Evolutionary conservation across 2,329 filamentous ascomycete species (phyloP), one percentile per base, ranked within the genome.

Genomic region (Talaromyces amestolkiae): DNA sequence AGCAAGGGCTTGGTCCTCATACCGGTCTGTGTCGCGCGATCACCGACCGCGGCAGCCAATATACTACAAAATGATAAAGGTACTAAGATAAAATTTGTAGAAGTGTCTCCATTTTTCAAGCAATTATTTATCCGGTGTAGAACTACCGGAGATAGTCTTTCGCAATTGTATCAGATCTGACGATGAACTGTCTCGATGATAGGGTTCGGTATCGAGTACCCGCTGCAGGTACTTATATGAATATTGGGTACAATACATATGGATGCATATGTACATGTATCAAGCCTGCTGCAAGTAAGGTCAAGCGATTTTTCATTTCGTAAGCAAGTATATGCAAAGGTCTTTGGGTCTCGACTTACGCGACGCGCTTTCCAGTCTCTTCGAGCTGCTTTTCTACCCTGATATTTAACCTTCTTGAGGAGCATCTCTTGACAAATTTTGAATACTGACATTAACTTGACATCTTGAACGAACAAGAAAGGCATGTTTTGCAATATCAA

Each of bases 231-330:
- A 56, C 53, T 37, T 56, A 24, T 37, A 33, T 59, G 37, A 33
- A 59, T 59, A 45, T 6, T 33, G 39, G 35, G 56, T 59, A 45
- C 56, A 31, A n/a, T 35, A 19, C 51, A 54, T 53, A n/a, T 33
- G 3, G 9, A 51, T 58, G 51, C 53, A 56, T 58, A 63, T 61
- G 56, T 59, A 59, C 33, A 45, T 59, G 60, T 43, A 51, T 19
- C 60, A 41, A 33, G 9, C 22, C 60, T 62, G 60, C 60, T 41
- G 24, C 31, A 62, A 62, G 60, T 54, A 62, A 62, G 60, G 60
- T 22, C 19, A 13, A 53, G 7, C 22, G 27, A 13, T 17, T 31
- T 41, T 31, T 31, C 41, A 24, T 9, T 53, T 56, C 53, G n/a
- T 56, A 33, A 39, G 15, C 17, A 9, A 24, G 35, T 24, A 33